Conservation (phyloP, 345 rosid species). For the Erucastrum elatum region DNA sequence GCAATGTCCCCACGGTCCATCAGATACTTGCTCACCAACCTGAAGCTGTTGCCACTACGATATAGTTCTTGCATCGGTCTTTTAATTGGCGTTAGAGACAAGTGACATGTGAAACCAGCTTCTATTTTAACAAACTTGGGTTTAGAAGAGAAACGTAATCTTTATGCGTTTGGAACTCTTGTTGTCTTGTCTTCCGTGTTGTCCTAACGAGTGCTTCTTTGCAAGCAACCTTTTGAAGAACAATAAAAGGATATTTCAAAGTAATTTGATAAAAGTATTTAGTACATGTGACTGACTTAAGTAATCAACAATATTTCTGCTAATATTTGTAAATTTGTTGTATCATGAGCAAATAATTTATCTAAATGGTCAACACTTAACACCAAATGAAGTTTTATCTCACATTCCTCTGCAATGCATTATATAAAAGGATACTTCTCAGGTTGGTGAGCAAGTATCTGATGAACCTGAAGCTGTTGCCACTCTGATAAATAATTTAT, state of each 20-base stretch:
- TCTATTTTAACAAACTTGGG: not conserved
- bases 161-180: constrained; percentile 16
- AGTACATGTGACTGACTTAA: too few species aligned
- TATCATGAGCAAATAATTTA: too few species aligned
- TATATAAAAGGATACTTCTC: too few species aligned
- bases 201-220: not conserved
- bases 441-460: too few species aligned
- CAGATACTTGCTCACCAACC: constrained; percentile 50
- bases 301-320: too few species aligned
- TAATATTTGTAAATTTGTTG: too few species aligned
- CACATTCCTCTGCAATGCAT: too few species aligned
- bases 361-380: too few species aligned
- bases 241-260: not conserved
- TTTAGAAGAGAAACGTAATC: not conserved
- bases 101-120: constrained; percentile 3
- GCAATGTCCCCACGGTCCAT: constrained; percentile 44
- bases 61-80: constrained; percentile 30
- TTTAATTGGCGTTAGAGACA: constrained; percentile 24
- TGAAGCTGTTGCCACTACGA: constrained; percentile 69
- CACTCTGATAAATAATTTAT: too few species aligned
- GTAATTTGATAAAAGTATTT: not conserved
- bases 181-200: constrained; percentile 10
- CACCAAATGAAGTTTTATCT: too few species aligned
- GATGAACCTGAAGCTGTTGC: too few species aligned
- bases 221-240: not conserved